A percentile compares a stretch with the other conserved stretches of the same genome.
phyloP scores from a whole-genome alignment of 495 filamentous ascomycete species.

The Penicillium canescens region DNA sequence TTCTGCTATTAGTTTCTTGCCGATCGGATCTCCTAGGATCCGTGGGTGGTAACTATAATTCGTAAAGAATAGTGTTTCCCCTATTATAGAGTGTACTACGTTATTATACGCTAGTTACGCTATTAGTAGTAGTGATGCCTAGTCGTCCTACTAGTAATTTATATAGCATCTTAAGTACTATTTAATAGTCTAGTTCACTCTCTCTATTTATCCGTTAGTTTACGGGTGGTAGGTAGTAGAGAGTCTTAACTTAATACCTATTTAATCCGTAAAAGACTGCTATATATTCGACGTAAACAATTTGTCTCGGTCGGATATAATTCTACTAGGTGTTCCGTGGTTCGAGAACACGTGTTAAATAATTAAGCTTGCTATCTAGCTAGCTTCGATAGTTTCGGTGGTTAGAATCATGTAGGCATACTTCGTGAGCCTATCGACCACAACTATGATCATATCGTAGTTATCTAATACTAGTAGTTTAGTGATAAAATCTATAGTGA shows the following conservation, averaged over 20 bases:
- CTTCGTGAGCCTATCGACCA: background rate
- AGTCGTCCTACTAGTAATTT: constrained; percentile 12
- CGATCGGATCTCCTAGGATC: constrained; percentile 10
- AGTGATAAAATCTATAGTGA: constrained; percentile 25
- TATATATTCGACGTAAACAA: background rate
- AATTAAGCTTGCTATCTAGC: background rate
- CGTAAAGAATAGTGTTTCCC: constrained; percentile 4
- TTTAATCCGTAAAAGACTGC: background rate
- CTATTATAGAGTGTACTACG: constrained; percentile 1
- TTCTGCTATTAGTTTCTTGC: constrained; percentile 1
- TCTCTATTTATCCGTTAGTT: constrained; percentile 10
- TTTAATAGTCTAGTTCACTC: constrained; percentile 9
- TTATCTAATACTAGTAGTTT: constrained; percentile 4
- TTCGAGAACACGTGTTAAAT: background rate
- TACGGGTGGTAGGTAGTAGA: constrained; percentile 1
- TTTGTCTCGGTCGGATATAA: background rate
- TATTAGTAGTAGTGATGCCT: constrained; percentile 2
- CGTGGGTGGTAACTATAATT: constrained; percentile 11
- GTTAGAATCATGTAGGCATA: constrained; percentile 3
- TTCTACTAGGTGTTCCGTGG: background rate
- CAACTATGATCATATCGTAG: constrained; percentile 9
- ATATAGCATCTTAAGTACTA: constrained; percentile 11
- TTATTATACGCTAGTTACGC: constrained; percentile 17
- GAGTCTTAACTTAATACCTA: constrained; percentile 6
- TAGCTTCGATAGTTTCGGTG: constrained; percentile 1